phyloP scores from a whole-genome alignment of 2,329 filamentous ascomycete species.

The Berkeleyomyces rouxiae region DNA sequence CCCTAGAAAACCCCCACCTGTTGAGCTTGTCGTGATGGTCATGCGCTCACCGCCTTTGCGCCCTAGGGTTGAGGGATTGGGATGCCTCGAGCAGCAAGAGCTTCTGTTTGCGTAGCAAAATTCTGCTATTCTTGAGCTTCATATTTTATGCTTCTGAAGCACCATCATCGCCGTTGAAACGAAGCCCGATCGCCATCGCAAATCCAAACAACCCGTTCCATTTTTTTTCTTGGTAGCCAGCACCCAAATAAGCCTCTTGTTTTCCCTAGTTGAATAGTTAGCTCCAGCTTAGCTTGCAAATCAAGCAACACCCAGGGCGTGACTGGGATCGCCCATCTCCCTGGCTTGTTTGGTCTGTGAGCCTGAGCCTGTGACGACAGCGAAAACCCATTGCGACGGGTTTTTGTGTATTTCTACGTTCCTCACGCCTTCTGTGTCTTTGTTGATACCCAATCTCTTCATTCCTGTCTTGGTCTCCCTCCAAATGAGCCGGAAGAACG shows the following conservation, averaged over 20 bases:
- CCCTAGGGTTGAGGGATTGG: background rate
- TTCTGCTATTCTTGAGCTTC: background rate
- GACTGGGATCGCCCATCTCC: too few species aligned
- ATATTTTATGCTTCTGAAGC: background rate
- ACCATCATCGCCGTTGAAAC: background rate
- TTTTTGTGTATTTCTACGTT: too few species aligned
- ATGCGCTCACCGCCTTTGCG: background rate
- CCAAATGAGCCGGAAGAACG: too few species aligned
- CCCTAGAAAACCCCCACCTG: background rate
- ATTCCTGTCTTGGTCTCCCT: too few species aligned
- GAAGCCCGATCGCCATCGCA: background rate
- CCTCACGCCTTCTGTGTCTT: too few species aligned
- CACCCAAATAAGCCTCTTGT: background rate
- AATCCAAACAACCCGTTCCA: background rate
- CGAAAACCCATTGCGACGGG: too few species aligned
- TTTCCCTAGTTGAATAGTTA: background rate
- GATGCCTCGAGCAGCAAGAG: background rate
- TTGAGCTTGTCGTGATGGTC: background rate
- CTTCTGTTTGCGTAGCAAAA: background rate
- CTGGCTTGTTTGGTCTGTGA: too few species aligned
- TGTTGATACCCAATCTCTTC: too few species aligned
- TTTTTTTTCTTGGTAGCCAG: background rate
- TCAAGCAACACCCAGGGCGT: too few species aligned
- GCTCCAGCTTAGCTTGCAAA: background rate
- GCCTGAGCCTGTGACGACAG: too few species aligned